Evolutionary conservation across 140 eudicot species (phyloP), one percentile per base, ranked within the genome.

Genomic region (Erigeron philadelphicus): DNA sequence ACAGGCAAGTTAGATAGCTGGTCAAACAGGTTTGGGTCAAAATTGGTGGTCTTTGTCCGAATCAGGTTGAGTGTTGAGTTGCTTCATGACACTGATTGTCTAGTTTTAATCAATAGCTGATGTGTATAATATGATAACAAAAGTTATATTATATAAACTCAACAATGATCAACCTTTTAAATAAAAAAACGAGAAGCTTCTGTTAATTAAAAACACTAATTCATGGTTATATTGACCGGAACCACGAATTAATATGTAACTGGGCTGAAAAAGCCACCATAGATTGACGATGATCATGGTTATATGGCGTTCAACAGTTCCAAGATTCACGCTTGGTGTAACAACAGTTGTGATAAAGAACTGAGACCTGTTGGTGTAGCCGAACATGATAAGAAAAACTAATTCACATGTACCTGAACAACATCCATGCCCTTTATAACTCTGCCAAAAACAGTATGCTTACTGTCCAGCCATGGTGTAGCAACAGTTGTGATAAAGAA

Each of bases 361-460:
- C 73, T 89, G 99, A 21, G 99, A 93, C 66, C 99, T 97, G 53
- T 93, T 93, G 49, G 97, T 89, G 82, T 85, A 21, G 8, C 45
- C 8, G 60, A 9, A 54, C 16, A 53, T 53, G 59, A 53, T 16
- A 53, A 0, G 11, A 21, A 16, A 53, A 53, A 11, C 59, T 15
- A 53, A 53, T 6, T 53, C 25, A 7, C 38, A 42, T 52, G 13
- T 87, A 93, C 99, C 99, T 89, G 99, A 73, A 94, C 95, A 62
- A 94, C 99, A 75, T 89, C 97, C 99, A 94, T 89, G 63, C 99
- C 99, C 71, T 87, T 94, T 11, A 70, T 75, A 64, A 94, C 97
- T 84, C 98, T 90, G 53, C 99, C 99, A 71, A 94, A 94, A 74
- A 94, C 99, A 12, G 98, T 89, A 82, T 93, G 98, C 80, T 93